Evolutionary conservation across 108 stramenopile species (phyloP), one percentile per base, ranked within the genome.

Genomic region (Skeletonema grethae): DNA sequence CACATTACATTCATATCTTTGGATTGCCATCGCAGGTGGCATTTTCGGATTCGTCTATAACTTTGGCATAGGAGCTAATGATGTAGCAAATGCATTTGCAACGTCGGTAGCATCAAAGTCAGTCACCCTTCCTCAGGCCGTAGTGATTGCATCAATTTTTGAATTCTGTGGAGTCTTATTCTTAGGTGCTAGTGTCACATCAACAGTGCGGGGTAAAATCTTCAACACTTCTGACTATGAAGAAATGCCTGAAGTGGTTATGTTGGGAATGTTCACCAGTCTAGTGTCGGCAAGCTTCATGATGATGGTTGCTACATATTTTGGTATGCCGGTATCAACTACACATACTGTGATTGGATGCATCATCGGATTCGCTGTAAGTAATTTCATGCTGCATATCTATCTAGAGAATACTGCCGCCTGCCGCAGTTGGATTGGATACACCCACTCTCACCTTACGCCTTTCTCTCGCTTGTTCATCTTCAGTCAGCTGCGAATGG

Each of bases 61-160:
- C 6, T 83, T 65, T 36, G 59, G 70, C 24, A 86, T 86, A 9
- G 90, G 90, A 41, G 90, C 89, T 7, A 90, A 92, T 67, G 88
- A 92, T 67, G 88, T 90, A 28, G 88, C 88, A 22, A 92, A 92
- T 63, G 83, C 85, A 56, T 90, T 89, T 60, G 90, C 84, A 6
- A 88, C 89, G 18, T 82, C 86, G 4, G 90, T 93, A 7, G 72
- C 88, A 13, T 68, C 84, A 65, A 87, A 86, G 63, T 84, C 87
- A 3, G 30, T 93, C 9, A 85, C 88, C 8, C 62, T 93, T 2
- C 63, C 39, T 48, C 84, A 88, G 56, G 89, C 89, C 24, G 79
- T 90, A 20, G 60, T 85, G 6, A 65, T 87, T 25, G 90, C 84
- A 3, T 36, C 67, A 3, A 65, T 92, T 29, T 89, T 77, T 48